phyloP scores from a whole-genome alignment of 2,329 filamentous ascomycete genomes.

The Sclerotinia borealis region DNA sequence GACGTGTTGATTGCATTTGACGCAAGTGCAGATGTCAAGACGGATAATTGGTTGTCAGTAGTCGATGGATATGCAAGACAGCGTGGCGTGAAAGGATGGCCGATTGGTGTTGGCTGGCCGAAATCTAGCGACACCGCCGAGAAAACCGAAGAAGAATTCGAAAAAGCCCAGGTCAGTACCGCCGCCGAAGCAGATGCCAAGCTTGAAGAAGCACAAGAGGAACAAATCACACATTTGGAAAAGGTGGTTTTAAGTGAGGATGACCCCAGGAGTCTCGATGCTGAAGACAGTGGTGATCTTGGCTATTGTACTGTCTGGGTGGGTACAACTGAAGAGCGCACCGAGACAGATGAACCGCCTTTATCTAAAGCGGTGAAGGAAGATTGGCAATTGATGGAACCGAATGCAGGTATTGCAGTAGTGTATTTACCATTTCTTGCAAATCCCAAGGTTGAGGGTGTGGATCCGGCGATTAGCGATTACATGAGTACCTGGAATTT shows the following conservation, averaged over 20 bases:
- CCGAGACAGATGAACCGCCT: constrained; percentile 42
- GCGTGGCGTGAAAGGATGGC: constrained; percentile 89
- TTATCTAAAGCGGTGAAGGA: constrained; percentile 45
- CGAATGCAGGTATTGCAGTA: constrained; percentile 79
- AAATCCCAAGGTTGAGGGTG: constrained; percentile 70
- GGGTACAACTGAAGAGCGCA: constrained; percentile 70
- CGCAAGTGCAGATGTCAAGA: constrained; percentile 81
- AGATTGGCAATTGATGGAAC: constrained; percentile 64
- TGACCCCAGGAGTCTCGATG: constrained; percentile 19
- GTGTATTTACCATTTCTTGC: constrained; percentile 86
- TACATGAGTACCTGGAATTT: constrained; percentile 98
- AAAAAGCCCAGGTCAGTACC: constrained; percentile 56
- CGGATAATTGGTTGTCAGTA: constrained; percentile 93
- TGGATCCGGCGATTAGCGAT: constrained; percentile 78
- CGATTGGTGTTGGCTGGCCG: constrained; percentile 91
- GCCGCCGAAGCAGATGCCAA: constrained; percentile 55
- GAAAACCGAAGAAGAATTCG: constrained; percentile 58
- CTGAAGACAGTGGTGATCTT: constrained; percentile 53
- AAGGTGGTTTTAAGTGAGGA: constrained; percentile 27
- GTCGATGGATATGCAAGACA: constrained; percentile 90
- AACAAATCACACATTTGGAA: constrained; percentile 37
- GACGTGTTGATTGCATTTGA: constrained; percentile 92
- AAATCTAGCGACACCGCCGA: constrained; percentile 51
- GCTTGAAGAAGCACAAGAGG: constrained; percentile 52
- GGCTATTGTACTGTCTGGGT: constrained; percentile 96